Evolutionary conservation across 225 moss, liverwort and hornwort species (phyloP).

Genomic region (Ulota crispa): DNA sequence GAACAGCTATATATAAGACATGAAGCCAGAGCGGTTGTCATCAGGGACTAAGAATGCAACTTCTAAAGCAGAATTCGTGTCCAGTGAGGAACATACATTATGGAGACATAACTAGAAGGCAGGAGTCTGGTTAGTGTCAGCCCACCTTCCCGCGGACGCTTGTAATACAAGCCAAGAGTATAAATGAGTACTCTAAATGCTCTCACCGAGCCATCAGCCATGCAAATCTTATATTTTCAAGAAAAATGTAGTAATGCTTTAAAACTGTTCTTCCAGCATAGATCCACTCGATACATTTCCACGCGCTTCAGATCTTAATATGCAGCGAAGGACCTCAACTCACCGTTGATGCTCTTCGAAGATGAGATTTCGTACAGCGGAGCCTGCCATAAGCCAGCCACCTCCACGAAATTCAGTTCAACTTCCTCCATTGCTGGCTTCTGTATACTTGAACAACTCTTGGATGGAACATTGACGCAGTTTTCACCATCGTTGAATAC

Average conservation of each 20-base stretch:
- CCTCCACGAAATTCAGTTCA: constrained; percentile 72
- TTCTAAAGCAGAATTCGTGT: background rate
- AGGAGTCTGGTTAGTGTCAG: background rate
- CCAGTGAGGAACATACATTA: background rate
- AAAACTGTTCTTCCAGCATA: background rate
- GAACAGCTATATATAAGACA: constrained; percentile 4
- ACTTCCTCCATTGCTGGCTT: constrained; percentile 21
- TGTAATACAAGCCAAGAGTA: background rate
- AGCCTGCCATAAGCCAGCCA: constrained; percentile 77
- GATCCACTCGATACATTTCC: background rate
- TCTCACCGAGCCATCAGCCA: constrained; percentile 4
- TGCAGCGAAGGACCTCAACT: constrained; percentile 24
- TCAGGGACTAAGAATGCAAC: constrained; percentile 6
- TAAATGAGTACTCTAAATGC: background rate
- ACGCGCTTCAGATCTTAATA: background rate
- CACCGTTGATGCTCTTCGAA: constrained; percentile 29
- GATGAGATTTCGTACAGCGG: constrained; percentile 70
- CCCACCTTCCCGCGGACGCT: background rate
- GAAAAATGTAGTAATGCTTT: background rate
- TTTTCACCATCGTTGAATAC: constrained; percentile 14
- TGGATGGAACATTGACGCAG: constrained; percentile 19
- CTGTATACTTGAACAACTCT: constrained; percentile 29
- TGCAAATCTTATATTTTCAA: background rate
- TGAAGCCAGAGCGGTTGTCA: background rate
- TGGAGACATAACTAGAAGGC: background rate